Evolutionary conservation across 169 alveolate genomes (phyloP).

Genomic region (Plasmodium inui): DNA sequence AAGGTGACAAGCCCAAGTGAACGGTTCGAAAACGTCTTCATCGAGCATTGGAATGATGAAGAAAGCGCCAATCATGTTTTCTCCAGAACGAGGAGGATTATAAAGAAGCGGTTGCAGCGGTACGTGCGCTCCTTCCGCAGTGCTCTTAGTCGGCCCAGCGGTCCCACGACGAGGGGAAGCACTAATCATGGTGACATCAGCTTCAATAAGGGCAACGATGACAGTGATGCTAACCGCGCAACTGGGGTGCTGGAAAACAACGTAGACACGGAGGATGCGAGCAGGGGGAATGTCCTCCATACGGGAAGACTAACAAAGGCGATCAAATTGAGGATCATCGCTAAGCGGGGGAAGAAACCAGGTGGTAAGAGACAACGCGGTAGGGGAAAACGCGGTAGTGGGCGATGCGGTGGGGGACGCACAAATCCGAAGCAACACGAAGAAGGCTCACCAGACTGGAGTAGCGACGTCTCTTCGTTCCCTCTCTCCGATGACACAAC

Average conservation of each 20-base stretch:
- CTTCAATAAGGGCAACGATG: background rate
- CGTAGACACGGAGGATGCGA: background rate
- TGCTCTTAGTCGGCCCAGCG: background rate
- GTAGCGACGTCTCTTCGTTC: background rate
- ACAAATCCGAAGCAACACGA: background rate
- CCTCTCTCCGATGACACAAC: background rate
- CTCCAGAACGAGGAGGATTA: background rate
- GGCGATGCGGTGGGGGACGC: background rate
- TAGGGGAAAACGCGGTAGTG: background rate
- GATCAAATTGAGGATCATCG: background rate
- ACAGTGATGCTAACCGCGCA: background rate
- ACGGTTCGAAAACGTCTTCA: constrained; percentile 15
- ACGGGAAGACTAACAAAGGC: background rate
- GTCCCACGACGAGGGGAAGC: background rate
- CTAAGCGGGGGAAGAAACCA: background rate
- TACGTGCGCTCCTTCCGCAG: background rate
- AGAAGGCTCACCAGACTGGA: background rate
- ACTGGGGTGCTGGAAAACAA: background rate
- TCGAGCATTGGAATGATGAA: constrained; percentile 55
- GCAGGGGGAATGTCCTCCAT: background rate
- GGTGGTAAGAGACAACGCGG: background rate
- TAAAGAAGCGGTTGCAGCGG: constrained; percentile 2
- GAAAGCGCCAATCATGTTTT: background rate
- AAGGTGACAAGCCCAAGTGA: background rate
- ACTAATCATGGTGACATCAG: background rate